phyloP scores from a whole-genome alignment of 306 rosid genomes.

The Argentina anserina region DNA sequence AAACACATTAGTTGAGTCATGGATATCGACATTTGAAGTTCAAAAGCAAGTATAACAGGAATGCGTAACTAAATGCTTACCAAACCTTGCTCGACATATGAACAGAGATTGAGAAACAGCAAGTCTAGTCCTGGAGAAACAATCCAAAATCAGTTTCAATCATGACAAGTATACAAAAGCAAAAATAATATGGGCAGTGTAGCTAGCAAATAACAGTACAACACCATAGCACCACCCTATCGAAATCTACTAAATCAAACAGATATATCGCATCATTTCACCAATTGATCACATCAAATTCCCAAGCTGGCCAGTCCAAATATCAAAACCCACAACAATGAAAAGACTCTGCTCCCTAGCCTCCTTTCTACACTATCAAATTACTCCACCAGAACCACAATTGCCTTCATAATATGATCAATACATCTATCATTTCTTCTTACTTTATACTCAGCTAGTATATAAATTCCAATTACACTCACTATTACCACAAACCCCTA shows the following conservation, averaged over 20 bases:
- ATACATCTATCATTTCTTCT: neutral
- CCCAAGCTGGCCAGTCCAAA: neutral
- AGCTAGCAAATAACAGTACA: slow-evolving; percentile 6
- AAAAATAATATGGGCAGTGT: neutral
- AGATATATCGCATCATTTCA: neutral
- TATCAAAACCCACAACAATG: neutral
- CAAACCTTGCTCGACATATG: slow-evolving; percentile 53
- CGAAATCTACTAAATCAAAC: neutral
- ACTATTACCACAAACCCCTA: neutral
- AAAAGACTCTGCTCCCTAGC: neutral
- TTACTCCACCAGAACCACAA: neutral
- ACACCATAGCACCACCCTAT: neutral
- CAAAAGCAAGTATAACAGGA: slow-evolving; percentile 9
- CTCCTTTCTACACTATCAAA: neutral
- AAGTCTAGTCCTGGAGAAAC: slow-evolving; percentile 50
- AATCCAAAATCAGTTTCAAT: neutral
- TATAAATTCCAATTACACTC: neutral
- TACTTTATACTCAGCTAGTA: neutral
- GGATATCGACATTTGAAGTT: slow-evolving; percentile 12
- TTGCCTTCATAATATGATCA: neutral
- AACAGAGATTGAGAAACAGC: slow-evolving; percentile 44
- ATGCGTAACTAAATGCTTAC: slow-evolving; percentile 38
- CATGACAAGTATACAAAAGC: neutral
- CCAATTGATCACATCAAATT: neutral
- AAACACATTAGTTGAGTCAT: slow-evolving; percentile 12